Percentiles rank a stretch among this genome's conserved stretches.
Evolutionary conservation across 148 eudicot genomes (phyloP).

Genomic region (Vaccinium macrocarpon): DNA sequence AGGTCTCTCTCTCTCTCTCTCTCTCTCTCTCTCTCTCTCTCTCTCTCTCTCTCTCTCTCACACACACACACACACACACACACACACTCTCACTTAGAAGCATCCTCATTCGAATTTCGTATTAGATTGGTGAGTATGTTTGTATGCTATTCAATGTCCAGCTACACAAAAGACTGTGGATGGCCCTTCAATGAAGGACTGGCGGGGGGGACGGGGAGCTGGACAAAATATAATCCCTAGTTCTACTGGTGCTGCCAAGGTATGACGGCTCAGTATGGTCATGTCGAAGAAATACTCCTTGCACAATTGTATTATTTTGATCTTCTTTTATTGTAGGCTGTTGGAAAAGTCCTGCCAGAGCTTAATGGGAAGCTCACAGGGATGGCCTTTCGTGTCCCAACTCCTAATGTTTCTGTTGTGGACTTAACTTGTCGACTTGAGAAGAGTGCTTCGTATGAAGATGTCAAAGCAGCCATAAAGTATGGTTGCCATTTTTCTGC

Average conservation of each 20-base stretch:
- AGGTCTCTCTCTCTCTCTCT: conserved; percentile 28
- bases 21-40: conserved; percentile 14
- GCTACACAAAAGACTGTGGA: conserved; percentile 96
- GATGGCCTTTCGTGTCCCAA: conserved; percentile 96
- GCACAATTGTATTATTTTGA: background rate
- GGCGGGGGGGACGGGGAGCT: conserved; percentile 98
- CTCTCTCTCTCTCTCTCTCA: conserved; percentile 20
- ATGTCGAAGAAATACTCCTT: background rate
- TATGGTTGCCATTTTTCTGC: conserved; percentile 27
- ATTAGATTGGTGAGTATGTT: background rate
- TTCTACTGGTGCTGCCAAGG: conserved; percentile 99
- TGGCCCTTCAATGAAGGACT: conserved; percentile 98
- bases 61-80: background rate
- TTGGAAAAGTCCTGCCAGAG: conserved; percentile 95
- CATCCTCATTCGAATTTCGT: background rate
- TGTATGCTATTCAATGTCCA: conserved; percentile 25
- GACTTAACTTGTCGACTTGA: conserved; percentile 92
- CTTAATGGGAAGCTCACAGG: conserved; percentile 97
- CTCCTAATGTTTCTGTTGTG: conserved; percentile 93
- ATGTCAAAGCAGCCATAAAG: conserved; percentile 92
- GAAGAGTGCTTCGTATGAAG: conserved; percentile 85
- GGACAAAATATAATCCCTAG: conserved; percentile 93
- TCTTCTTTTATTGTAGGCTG: conserved; percentile 56
- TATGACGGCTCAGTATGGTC: conserved; percentile 20
- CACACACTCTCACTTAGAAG: background rate